Evolutionary conservation across 495 filamentous ascomycete genomes (phyloP).

Genomic region (Aspergillus kassunensis): DNA sequence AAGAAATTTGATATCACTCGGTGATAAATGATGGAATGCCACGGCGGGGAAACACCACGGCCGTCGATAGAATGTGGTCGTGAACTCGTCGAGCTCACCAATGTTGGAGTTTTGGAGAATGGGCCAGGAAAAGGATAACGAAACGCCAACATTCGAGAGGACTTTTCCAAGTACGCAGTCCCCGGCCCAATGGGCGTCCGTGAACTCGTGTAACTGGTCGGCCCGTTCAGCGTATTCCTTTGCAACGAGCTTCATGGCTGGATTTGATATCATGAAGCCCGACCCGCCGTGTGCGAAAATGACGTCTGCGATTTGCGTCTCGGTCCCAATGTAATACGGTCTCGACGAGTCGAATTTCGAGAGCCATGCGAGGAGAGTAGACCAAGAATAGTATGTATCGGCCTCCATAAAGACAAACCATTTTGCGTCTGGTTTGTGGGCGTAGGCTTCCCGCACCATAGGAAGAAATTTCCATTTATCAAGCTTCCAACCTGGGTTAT

Average conservation of each 20-base stretch:
- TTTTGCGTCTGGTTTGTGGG: conserved; percentile 45
- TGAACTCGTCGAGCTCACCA: conserved; percentile 43
- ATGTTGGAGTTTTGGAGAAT: conserved; percentile 47
- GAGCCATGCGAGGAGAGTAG: conserved; percentile 56
- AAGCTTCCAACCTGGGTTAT: conserved; percentile 52
- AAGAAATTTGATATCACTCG: conserved; percentile 36
- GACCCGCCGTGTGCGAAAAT: conserved; percentile 66
- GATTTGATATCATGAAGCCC: conserved; percentile 61
- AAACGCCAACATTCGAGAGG: conserved; percentile 50
- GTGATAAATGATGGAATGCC: conserved; percentile 50
- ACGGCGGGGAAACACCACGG: conserved; percentile 56
- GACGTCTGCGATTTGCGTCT: conserved; percentile 49
- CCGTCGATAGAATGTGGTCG: conserved; percentile 32
- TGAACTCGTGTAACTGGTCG: conserved; percentile 49
- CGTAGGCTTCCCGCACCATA: conserved; percentile 48
- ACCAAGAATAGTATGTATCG: conserved; percentile 64
- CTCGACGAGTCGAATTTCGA: conserved; percentile 44
- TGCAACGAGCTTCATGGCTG: conserved; percentile 46
- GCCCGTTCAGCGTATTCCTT: conserved; percentile 41
- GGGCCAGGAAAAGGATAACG: conserved; percentile 48
- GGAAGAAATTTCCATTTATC: conserved; percentile 60
- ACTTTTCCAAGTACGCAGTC: conserved; percentile 61
- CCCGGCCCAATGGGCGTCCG: conserved; percentile 60
- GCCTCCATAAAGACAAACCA: conserved; percentile 71
- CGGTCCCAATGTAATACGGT: conserved; percentile 56